Conservation (phyloP, 148 eudicot species). For the Rhododendron henanense region DNA sequence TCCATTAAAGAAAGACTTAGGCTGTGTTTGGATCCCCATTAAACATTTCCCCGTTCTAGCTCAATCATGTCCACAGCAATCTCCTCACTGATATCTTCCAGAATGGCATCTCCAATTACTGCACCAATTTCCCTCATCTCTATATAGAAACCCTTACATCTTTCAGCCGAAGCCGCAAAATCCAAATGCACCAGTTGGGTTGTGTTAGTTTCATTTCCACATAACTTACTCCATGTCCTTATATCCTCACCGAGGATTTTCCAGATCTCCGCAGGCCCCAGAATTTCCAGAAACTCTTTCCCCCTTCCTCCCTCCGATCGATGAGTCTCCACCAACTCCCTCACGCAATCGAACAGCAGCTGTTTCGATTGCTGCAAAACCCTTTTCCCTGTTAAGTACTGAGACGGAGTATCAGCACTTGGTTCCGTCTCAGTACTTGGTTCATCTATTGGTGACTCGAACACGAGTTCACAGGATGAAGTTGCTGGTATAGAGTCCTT, state of each 20-base stretch:
- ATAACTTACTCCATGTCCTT: conserved; percentile 39
- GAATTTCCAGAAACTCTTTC: conserved; percentile 15
- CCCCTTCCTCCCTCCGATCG: conserved; percentile 11
- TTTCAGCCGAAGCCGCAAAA: conserved; percentile 12
- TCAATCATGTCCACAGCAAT: conserved; percentile 33
- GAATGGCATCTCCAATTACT: conserved; percentile 45
- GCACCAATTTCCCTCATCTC: conserved; percentile 23
- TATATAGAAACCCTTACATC: conserved; percentile 28
- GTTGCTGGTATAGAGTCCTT: background rate
- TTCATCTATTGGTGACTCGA: background rate
- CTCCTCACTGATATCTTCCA: conserved; percentile 46
- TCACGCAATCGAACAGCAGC: conserved; percentile 58
- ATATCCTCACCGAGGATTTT: conserved; percentile 37
- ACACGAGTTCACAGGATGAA: background rate
- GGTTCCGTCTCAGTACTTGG: conserved; percentile 4
- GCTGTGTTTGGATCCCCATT: background rate
- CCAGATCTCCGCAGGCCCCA: conserved; percentile 49
- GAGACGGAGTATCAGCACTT: conserved; percentile 18
- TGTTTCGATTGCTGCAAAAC: conserved; percentile 42
- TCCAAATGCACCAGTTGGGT: conserved; percentile 26
- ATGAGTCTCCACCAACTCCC: conserved; percentile 43
- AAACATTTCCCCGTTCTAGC: background rate
- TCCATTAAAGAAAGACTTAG: background rate
- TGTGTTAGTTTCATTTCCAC: conserved; percentile 28
- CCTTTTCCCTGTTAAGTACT: conserved; percentile 31